Evolutionary conservation across 805 yeast species (phyloP).

Genomic region (Kluyveromyces nonfermentans): DNA sequence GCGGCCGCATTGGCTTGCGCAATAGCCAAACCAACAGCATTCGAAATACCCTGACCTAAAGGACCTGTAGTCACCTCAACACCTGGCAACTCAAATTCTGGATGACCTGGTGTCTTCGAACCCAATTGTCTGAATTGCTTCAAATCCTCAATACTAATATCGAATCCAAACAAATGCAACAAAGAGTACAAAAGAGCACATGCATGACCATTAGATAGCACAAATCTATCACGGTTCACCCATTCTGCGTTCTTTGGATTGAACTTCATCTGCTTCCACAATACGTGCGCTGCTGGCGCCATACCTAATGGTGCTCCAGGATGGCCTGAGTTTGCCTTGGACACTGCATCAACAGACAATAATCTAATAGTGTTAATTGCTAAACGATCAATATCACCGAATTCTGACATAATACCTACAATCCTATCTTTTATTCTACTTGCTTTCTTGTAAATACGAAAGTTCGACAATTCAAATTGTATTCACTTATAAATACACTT

Average conservation of each 20-base stretch:
- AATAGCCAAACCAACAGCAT: slow-evolving; percentile 93
- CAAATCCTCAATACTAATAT: slow-evolving; percentile 66
- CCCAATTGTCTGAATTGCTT: slow-evolving; percentile 81
- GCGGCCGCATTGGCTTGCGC: slow-evolving; percentile 92
- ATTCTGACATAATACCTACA: slow-evolving; percentile 25
- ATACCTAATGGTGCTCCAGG: slow-evolving; percentile 99
- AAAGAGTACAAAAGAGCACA: slow-evolving; percentile 81
- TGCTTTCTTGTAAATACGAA: not conserved
- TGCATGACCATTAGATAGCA: slow-evolving; percentile 93
- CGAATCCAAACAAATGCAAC: slow-evolving; percentile 81
- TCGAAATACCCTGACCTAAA: slow-evolving; percentile 93
- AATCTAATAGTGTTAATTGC: slow-evolving; percentile 85
- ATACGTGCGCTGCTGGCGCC: slow-evolving; percentile 92
- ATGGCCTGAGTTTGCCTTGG: slow-evolving; percentile 91
- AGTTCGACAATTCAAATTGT: not conserved
- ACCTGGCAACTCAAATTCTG: slow-evolving; percentile 87
- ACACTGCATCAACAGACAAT: slow-evolving; percentile 79
- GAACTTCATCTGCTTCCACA: slow-evolving; percentile 64
- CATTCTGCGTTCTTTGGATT: slow-evolving; percentile 88
- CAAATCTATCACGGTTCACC: slow-evolving; percentile 94
- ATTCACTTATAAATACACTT: not conserved
- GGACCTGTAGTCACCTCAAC: slow-evolving; percentile 98
- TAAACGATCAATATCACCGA: slow-evolving; percentile 53
- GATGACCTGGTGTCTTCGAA: slow-evolving; percentile 96
- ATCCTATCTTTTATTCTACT: not conserved